phyloP scores from a whole-genome alignment of 768 basidiomycete genomes.

The Trametes coccinea region DNA sequence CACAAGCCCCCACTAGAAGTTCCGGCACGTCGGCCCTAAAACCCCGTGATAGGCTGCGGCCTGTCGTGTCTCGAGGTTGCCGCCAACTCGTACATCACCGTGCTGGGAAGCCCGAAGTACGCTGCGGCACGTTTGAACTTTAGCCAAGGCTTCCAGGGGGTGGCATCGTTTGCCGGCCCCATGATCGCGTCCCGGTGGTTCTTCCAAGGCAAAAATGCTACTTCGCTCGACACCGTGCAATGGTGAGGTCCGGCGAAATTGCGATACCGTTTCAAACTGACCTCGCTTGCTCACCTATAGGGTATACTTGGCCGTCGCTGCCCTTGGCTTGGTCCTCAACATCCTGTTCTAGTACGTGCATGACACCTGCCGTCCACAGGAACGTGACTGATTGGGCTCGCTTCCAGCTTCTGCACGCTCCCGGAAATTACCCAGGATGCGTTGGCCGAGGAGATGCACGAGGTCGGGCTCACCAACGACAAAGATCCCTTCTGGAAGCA shows the following conservation, averaged over 20 bases:
- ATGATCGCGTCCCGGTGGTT: constrained; percentile 77
- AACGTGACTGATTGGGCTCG: not conserved
- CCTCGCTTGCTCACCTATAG: constrained; percentile 30
- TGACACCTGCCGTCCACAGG: not conserved
- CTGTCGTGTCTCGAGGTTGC: constrained; percentile 68
- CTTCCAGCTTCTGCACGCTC: constrained; percentile 53
- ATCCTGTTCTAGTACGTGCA: constrained; percentile 59
- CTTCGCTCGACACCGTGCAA: constrained; percentile 64
- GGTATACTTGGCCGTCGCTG: constrained; percentile 67
- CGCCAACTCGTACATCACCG: constrained; percentile 79
- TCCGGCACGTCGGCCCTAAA: constrained; percentile 21
- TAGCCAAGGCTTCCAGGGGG: constrained; percentile 77
- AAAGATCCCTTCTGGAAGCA: constrained; percentile 67
- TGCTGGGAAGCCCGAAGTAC: constrained; percentile 65
- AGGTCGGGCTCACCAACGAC: constrained; percentile 41
- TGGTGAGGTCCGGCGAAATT: constrained; percentile 39
- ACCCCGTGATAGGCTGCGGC: constrained; percentile 52
- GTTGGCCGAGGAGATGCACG: constrained; percentile 50
- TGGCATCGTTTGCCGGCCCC: constrained; percentile 73
- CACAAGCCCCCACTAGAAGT: not conserved
- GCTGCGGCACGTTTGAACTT: constrained; percentile 78
- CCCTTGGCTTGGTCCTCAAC: constrained; percentile 61
- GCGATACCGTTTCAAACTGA: not conserved
- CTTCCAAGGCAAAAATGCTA: constrained; percentile 64
- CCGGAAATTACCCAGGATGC: constrained; percentile 74